Percentiles rank a stretch among this genome's conserved stretches.
phyloP scores from a whole-genome alignment of 2,329 filamentous ascomycete genomes.

The Phyllosticta citribraziliensis region DNA sequence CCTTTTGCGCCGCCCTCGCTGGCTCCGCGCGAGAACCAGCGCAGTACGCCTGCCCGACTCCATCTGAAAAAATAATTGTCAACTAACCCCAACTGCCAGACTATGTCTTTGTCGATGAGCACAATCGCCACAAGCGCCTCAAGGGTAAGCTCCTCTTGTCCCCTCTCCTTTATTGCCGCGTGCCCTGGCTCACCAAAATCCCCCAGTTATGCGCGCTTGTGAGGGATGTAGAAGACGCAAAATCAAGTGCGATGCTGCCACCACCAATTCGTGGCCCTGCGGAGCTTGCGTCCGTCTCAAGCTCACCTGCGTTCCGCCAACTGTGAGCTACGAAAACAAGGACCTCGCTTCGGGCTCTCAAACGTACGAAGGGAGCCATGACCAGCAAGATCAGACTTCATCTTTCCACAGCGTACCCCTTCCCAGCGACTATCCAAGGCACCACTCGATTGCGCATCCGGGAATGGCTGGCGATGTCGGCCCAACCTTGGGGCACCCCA shows the following conservation, averaged over 20 bases:
- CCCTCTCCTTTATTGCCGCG: slow-evolving; percentile 9
- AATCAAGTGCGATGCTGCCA: slow-evolving; percentile 96
- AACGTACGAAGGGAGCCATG: slow-evolving; percentile 30
- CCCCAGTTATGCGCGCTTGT: slow-evolving; percentile 85
- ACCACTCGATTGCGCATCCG: slow-evolving; percentile 21
- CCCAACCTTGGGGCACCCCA: slow-evolving; percentile 1
- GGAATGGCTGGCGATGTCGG: slow-evolving; percentile 3
- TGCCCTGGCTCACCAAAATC: slow-evolving; percentile 10
- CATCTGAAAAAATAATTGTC: background rate
- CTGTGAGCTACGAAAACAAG: slow-evolving; percentile 60
- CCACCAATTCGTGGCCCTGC: slow-evolving; percentile 95
- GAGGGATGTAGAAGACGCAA: slow-evolving; percentile 91
- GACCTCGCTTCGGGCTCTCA: slow-evolving; percentile 34
- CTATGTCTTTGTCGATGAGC: slow-evolving; percentile 98
- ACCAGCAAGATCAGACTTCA: slow-evolving; percentile 22
- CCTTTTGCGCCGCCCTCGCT: slow-evolving; percentile 59
- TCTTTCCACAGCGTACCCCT: slow-evolving; percentile 23
- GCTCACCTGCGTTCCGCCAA: slow-evolving; percentile 84
- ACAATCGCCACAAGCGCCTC: slow-evolving; percentile 92
- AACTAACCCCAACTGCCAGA: slow-evolving; percentile 44
- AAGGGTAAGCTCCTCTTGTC: slow-evolving; percentile 54
- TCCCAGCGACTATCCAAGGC: slow-evolving; percentile 32
- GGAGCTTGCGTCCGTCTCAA: slow-evolving; percentile 88
- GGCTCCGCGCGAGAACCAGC: slow-evolving; percentile 66
- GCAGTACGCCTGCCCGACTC: slow-evolving; percentile 51